Percentiles rank a stretch among this genome's conserved stretches.
Evolutionary conservation across 495 filamentous ascomycete genomes (phyloP).

Genomic region (Pseudoneurospora amorphoporcata): DNA sequence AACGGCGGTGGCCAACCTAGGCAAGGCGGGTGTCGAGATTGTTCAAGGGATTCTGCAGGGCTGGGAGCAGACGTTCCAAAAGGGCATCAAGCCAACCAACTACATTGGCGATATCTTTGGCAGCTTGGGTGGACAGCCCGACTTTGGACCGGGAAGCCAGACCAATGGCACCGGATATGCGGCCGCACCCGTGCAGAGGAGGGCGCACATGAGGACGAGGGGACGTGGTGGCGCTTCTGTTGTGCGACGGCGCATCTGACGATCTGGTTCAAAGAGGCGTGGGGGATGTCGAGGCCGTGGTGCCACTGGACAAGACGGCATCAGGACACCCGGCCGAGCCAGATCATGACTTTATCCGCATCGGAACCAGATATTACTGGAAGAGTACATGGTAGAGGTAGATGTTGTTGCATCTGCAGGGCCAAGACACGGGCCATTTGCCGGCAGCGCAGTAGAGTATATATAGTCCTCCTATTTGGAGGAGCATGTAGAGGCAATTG

Average conservation of each 20-base stretch:
- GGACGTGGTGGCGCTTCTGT: neutral
- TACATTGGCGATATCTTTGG: slow-evolving; percentile 69
- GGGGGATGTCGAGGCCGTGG: neutral
- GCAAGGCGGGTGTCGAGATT: slow-evolving; percentile 54
- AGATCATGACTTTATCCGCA: neutral
- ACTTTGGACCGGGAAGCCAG: slow-evolving; percentile 50
- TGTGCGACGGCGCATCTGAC: neutral
- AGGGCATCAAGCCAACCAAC: slow-evolving; percentile 52
- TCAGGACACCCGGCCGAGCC: neutral
- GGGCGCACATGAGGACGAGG: neutral
- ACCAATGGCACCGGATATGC: slow-evolving; percentile 16
- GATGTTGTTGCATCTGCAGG: neutral
- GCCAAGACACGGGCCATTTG: neutral
- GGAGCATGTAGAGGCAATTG: neutral
- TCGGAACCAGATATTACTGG: neutral
- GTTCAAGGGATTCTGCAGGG: slow-evolving; percentile 51
- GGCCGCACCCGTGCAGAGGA: neutral
- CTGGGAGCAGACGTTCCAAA: slow-evolving; percentile 49
- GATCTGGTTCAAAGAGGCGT: neutral
- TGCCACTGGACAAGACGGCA: neutral
- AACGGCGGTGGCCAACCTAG: slow-evolving; percentile 53
- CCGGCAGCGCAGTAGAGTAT: neutral
- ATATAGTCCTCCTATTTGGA: neutral
- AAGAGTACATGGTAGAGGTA: neutral
- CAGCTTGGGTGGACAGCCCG: slow-evolving; percentile 51